Evolutionary conservation across 768 basidiomycete genomes (phyloP).

Genomic region (Mrakia hoshinonis): DNA sequence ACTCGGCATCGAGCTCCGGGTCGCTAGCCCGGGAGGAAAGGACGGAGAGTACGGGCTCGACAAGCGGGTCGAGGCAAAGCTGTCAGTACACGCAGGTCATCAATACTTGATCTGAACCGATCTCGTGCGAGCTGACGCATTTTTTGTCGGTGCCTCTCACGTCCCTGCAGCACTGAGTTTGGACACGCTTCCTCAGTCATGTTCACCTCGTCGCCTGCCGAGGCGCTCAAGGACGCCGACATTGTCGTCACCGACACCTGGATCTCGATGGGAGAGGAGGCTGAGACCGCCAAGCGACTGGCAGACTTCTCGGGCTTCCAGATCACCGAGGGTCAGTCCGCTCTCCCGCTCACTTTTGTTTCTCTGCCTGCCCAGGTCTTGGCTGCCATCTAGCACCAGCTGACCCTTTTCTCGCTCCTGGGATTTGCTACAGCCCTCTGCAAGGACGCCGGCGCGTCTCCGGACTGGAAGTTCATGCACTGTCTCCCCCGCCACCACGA

Average conservation of each 20-base stretch:
- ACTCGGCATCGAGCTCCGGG: conserved; percentile 72
- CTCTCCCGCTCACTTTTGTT: not conserved
- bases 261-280: conserved; percentile 99
- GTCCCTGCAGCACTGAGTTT: conserved; percentile 32
- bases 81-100: conserved; percentile 51
- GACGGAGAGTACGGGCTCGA: conserved; percentile 42
- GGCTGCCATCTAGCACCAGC: not conserved
- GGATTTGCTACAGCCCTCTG: conserved; percentile 23
- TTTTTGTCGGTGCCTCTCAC: not conserved
- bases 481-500: conserved; percentile 85
- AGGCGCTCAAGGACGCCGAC: conserved; percentile 82
- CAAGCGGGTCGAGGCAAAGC: conserved; percentile 66
- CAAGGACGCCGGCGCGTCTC: conserved; percentile 33
- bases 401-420: not conserved
- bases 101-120: conserved; percentile 44
- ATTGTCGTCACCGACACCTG: conserved; percentile 98
- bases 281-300: conserved; percentile 76
- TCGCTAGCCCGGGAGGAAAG: conserved; percentile 62
- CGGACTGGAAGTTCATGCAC: conserved; percentile 64
- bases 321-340: conserved; percentile 58
- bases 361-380: not conserved
- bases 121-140: not conserved
- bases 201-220: conserved; percentile 51
- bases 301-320: conserved; percentile 87
- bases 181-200: conserved; percentile 35